phyloP scores from a whole-genome alignment of 1,284 basidiomycete species.

The Cryptococcus sp. region DNA sequence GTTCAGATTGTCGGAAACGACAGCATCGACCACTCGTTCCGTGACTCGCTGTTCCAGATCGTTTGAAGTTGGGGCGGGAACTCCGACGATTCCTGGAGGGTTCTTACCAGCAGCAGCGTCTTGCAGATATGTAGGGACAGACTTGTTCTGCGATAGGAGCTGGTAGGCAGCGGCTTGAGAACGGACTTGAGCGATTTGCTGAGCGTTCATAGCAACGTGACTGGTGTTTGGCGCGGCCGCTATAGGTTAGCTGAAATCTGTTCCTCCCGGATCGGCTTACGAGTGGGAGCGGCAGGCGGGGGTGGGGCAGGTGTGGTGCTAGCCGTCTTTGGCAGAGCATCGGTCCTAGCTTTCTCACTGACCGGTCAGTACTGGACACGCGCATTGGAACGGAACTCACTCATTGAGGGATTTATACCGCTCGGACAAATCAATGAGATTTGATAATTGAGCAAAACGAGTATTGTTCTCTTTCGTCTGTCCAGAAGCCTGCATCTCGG shows the following conservation, averaged over 20 bases:
- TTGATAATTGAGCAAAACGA: slow-evolving; percentile 31
- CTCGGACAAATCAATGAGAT: slow-evolving; percentile 35
- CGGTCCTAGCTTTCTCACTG: slow-evolving; percentile 13
- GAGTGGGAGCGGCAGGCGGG: not conserved
- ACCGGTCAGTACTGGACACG: slow-evolving; percentile 3
- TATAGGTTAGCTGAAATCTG: not conserved
- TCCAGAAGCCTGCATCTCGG: slow-evolving; percentile 37
- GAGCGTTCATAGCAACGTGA: slow-evolving; percentile 61
- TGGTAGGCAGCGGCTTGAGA: slow-evolving; percentile 89
- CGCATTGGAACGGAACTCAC: not conserved
- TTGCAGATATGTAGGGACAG: slow-evolving; percentile 75
- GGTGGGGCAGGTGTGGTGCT: not conserved
- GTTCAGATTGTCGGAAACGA: slow-evolving; percentile 42
- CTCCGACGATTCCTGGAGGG: slow-evolving; percentile 54
- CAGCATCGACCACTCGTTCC: slow-evolving; percentile 72
- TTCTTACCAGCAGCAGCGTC: slow-evolving; percentile 58
- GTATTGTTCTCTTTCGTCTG: slow-evolving; percentile 36
- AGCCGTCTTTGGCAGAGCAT: not conserved
- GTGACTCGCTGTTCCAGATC: slow-evolving; percentile 54
- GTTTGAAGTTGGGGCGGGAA: slow-evolving; percentile 16
- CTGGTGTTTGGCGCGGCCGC: slow-evolving; percentile 14
- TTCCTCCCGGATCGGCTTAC: not conserved
- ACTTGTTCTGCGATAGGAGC: slow-evolving; percentile 69
- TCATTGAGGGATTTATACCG: slow-evolving; percentile 18
- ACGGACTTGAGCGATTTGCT: slow-evolving; percentile 78